Evolutionary conservation across 768 basidiomycete genomes (phyloP).

Genomic region (Boletus tylopilopsis): DNA sequence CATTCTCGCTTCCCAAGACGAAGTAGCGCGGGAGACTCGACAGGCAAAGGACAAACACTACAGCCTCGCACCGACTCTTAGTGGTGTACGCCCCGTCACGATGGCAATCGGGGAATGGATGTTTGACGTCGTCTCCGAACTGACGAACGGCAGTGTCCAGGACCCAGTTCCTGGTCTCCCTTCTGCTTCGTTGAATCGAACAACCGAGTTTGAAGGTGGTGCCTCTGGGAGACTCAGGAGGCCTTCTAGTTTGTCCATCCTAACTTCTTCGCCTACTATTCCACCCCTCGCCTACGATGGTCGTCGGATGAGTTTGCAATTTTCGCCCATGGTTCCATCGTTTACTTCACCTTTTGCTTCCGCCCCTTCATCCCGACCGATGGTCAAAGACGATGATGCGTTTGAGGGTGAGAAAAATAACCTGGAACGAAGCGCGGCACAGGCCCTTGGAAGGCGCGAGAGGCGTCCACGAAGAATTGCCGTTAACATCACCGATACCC

Average conservation of each 20-base stretch:
- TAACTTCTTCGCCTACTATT: constrained; percentile 29
- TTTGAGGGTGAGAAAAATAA: constrained; percentile 46
- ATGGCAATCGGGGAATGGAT: constrained; percentile 68
- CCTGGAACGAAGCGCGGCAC: constrained; percentile 36
- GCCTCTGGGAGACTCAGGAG: constrained; percentile 17
- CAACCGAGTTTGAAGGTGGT: constrained; percentile 20
- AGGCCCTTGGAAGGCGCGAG: constrained; percentile 37
- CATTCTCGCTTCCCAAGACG: constrained; percentile 43
- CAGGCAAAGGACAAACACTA: constrained; percentile 35
- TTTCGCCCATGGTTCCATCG: constrained; percentile 53
- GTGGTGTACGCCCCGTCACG: constrained; percentile 50
- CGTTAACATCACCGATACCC: constrained; percentile 5
- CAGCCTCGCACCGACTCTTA: constrained; percentile 36
- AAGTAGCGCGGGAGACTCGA: constrained; percentile 32
- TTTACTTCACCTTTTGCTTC: constrained; percentile 26
- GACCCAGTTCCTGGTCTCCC: constrained; percentile 17
- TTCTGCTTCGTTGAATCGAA: constrained; percentile 21
- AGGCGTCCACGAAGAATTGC: constrained; percentile 17
- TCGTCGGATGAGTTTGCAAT: constrained; percentile 54
- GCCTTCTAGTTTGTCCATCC: constrained; percentile 36
- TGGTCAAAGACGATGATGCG: constrained; percentile 35
- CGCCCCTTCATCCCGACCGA: constrained; percentile 5
- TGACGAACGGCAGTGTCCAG: constrained; percentile 30
- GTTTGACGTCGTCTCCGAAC: constrained; percentile 72
- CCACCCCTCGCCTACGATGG: constrained; percentile 29